Percentiles rank a stretch among this genome's conserved stretches.
These are phyloP conservation scores for Trichosanthes cucumerina DNA, from an alignment of 306 rosid genomes.

Conservation along the genomic window DNA sequence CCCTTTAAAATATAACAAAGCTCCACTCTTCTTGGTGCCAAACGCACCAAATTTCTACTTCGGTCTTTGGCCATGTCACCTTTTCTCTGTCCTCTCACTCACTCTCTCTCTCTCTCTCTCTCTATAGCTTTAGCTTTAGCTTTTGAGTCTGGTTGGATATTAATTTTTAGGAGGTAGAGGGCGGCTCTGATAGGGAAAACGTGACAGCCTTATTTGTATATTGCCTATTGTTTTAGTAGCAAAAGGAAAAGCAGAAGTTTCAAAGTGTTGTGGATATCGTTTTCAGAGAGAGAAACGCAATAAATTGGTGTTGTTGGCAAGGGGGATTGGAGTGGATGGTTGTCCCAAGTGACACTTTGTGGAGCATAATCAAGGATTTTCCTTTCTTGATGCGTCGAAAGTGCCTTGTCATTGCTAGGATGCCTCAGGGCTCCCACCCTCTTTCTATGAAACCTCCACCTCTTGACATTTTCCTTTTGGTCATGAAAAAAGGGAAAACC, in stretches of 20 bases:
- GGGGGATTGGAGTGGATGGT: neutral
- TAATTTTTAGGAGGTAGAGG: slow-evolving; percentile 1
- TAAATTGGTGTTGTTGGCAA: neutral
- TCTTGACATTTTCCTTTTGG: neutral
- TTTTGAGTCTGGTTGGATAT: neutral
- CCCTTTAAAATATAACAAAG: neutral
- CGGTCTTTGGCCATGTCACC: neutral
- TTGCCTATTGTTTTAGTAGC: neutral
- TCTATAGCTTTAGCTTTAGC: neutral
- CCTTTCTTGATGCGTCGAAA: slow-evolving; percentile 4
- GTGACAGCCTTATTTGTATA: neutral
- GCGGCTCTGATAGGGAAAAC: slow-evolving; percentile 7
- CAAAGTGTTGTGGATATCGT: slow-evolving; percentile 4
- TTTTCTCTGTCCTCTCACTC: neutral
- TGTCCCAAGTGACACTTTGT: slow-evolving; percentile 7
- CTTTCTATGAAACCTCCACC: neutral
- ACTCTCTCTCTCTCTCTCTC: no score
- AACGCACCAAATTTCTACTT: slow-evolving; percentile 2
- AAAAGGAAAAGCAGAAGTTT: slow-evolving; percentile 8
- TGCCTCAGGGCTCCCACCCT: neutral
- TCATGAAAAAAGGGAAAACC: neutral
- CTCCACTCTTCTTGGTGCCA: slow-evolving; percentile 3
- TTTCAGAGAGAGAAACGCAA: neutral
- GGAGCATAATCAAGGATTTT: slow-evolving; percentile 3
- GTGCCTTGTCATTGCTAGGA: slow-evolving; percentile 5